These are phyloP conservation scores for Solanum dulcamara DNA, from an alignment of 257 asterid genomes.

Conservation along the genomic window DNA sequence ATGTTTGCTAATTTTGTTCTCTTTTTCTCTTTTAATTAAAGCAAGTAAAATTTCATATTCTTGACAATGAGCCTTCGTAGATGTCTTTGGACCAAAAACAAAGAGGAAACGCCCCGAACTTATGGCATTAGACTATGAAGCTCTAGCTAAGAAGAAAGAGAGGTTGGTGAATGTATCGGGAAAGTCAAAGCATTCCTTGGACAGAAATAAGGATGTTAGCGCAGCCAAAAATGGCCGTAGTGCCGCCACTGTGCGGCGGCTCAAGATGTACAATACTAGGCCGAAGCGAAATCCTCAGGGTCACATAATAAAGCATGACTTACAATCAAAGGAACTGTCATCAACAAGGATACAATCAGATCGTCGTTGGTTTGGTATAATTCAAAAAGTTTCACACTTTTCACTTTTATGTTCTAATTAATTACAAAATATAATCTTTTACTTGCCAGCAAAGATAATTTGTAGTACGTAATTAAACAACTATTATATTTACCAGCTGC, in stretches of 20 bases:
- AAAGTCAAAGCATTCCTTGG: conserved; percentile 90
- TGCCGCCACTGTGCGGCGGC: conserved; percentile 91
- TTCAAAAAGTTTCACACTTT: background rate
- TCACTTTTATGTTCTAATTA: background rate
- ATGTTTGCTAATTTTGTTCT: background rate
- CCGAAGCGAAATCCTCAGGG: conserved; percentile 59
- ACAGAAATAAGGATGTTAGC: conserved; percentile 40
- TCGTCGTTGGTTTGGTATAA: conserved; percentile 88
- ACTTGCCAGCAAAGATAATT: background rate
- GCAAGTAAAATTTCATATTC: conserved; percentile 96
- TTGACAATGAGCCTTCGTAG: conserved; percentile 79
- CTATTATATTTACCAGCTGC: background rate
- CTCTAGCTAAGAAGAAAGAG: conserved; percentile 64
- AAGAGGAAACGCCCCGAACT: conserved; percentile 83
- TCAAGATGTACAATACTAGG: conserved; percentile 74
- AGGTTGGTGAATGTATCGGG: conserved; percentile 78
- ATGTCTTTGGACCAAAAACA: conserved; percentile 79
- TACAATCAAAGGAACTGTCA: conserved; percentile 85
- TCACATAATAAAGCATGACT: conserved; percentile 50
- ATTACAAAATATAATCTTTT: background rate
- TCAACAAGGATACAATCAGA: conserved; percentile 88
- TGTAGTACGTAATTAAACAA: background rate
- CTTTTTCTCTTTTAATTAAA: conserved; percentile 8
- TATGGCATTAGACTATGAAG: conserved; percentile 58
- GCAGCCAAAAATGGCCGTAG: conserved; percentile 42